A percentile compares a stretch with the other conserved stretches of the same genome.
Conservation (phyloP, 768 basidiomycete species). For the Fistulinella prunicolor region DNA sequence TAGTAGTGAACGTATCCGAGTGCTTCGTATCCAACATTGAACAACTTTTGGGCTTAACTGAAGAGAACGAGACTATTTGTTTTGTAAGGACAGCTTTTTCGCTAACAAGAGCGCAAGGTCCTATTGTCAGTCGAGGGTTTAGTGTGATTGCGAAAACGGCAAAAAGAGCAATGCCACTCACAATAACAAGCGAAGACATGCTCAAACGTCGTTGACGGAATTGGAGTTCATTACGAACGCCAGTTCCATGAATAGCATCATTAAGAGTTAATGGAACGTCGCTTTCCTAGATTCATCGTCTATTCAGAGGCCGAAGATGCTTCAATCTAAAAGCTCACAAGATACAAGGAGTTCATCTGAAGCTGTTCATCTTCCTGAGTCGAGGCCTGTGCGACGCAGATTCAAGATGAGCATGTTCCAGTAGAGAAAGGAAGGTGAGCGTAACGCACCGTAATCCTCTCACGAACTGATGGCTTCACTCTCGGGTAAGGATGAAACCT, state of each 20-base stretch:
- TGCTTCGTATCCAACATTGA: no score
- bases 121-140: constrained; percentile 11
- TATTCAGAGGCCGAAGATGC: neutral
- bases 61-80: neutral
- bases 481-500: constrained; percentile 32
- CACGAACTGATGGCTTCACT: constrained; percentile 17
- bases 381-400: constrained; percentile 9
- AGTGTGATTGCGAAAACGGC: neutral
- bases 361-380: neutral
- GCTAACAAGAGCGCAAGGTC: constrained; percentile 21
- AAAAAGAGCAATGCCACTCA: constrained; percentile 7
- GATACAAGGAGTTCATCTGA: neutral
- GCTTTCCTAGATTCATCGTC: constrained; percentile 10
- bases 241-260: constrained; percentile 7
- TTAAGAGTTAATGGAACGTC: neutral
- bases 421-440: constrained; percentile 1
- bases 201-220: constrained; percentile 13
- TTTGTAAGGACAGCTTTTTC: constrained; percentile 3
- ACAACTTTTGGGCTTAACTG: neutral
- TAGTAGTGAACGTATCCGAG: no score
- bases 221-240: neutral
- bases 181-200: constrained; percentile 21
- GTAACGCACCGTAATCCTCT: constrained; percentile 24
- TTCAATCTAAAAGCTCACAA: constrained; percentile 6
- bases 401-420: constrained; percentile 9